Conservation (phyloP, 495 filamentous ascomycete species). For the Aspergillus coremiiformis region DNA sequence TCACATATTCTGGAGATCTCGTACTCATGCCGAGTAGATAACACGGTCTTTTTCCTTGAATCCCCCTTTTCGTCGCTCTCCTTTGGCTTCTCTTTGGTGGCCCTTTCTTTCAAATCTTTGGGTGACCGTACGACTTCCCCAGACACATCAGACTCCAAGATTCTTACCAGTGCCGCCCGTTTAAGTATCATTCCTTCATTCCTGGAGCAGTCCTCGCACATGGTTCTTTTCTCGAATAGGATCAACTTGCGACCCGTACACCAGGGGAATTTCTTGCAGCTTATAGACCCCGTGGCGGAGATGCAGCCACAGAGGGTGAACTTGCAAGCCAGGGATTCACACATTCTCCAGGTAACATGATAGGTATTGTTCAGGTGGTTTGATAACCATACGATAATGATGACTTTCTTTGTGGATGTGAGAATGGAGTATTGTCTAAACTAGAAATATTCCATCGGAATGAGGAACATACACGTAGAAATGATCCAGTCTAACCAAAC, state of each 20-base stretch:
- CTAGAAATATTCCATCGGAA: background rate
- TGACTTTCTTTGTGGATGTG: too few relatives aligned
- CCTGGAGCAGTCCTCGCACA: background rate
- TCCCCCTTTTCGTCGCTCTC: too few relatives aligned
- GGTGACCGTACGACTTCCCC: background rate
- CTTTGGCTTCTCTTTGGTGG: background rate
- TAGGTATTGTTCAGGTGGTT: too few relatives aligned
- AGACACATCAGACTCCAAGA: background rate
- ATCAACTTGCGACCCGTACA: slow-evolving; percentile 7
- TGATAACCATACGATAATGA: too few relatives aligned
- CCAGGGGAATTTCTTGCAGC: background rate
- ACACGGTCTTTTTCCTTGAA: too few relatives aligned
- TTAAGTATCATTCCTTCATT: background rate
- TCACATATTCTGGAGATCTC: background rate
- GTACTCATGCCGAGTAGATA: too few relatives aligned
- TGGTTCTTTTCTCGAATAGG: background rate
- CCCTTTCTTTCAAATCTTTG: background rate
- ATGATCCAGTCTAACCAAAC: too few relatives aligned
- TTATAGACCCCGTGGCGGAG: background rate
- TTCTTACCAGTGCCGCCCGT: background rate
- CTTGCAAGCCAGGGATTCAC: slow-evolving; percentile 9
- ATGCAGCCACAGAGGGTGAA: slow-evolving; percentile 23
- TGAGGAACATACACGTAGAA: background rate
- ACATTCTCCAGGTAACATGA: too few relatives aligned
- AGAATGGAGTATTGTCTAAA: too few relatives aligned